These are phyloP conservation scores for Monascus ruber DNA, from an alignment of 2,329 filamentous ascomycete species.

Conservation along the genomic window DNA sequence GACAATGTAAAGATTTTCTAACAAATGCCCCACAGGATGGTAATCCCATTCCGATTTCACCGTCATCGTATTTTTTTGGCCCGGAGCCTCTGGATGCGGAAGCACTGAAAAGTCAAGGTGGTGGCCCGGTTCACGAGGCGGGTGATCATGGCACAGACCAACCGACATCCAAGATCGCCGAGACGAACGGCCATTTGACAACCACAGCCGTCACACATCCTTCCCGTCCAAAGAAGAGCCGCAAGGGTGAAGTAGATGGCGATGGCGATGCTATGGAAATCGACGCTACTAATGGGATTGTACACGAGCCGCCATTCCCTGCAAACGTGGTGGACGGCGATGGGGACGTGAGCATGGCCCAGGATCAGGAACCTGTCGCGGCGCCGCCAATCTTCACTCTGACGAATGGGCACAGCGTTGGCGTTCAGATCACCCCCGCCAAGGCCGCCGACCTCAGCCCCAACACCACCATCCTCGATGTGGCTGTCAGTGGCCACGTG, in stretches of 20 bases:
- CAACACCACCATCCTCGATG: slow-evolving; percentile 32
- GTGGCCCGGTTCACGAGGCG: slow-evolving; percentile 9
- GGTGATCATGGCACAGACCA: slow-evolving; percentile 19
- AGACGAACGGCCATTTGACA: slow-evolving; percentile 26
- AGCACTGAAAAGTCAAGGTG: slow-evolving; percentile 17
- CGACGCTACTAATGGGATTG: slow-evolving; percentile 24
- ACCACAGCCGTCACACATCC: slow-evolving; percentile 18
- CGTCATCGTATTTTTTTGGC: slow-evolving; percentile 37
- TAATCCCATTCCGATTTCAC: slow-evolving; percentile 21
- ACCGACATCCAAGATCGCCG: slow-evolving; percentile 21
- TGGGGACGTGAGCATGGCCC: slow-evolving; percentile 31
- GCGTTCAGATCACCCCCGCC: slow-evolving; percentile 37
- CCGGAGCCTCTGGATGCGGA: slow-evolving; percentile 27
- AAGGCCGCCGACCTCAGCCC: slow-evolving; percentile 37
- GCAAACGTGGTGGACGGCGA: slow-evolving; percentile 29
- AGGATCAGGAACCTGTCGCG: slow-evolving; percentile 20
- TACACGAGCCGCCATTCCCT: slow-evolving; percentile 15
- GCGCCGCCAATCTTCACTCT: slow-evolving; percentile 27
- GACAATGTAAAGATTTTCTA: not conserved
- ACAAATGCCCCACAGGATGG: slow-evolving; percentile 21
- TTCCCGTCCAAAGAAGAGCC: slow-evolving; percentile 20
- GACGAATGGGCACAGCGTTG: slow-evolving; percentile 34
- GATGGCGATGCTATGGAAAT: slow-evolving; percentile 29
- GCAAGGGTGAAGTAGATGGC: slow-evolving; percentile 23
- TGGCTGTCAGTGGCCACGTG: slow-evolving; percentile 28